A percentile compares a stretch with the other conserved stretches of the same genome.
These are phyloP conservation scores for Tephrocybe sp. DNA, from an alignment of 768 basidiomycete genomes.

Conservation along the genomic window DNA sequence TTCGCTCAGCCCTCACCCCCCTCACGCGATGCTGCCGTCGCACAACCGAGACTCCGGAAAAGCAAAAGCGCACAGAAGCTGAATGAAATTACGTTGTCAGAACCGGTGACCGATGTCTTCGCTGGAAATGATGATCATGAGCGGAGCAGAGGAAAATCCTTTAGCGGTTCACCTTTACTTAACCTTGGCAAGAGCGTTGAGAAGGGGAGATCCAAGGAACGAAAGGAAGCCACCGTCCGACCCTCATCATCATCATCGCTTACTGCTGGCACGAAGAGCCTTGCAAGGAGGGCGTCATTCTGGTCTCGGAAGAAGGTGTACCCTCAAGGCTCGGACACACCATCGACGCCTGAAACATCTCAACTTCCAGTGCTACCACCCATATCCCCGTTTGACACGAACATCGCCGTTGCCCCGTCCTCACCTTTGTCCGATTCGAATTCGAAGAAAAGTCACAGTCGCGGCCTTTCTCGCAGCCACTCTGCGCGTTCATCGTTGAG, in stretches of 20 bases:
- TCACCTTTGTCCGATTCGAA: conserved; percentile 32
- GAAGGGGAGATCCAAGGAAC: conserved; percentile 48
- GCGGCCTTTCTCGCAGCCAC: conserved; percentile 42
- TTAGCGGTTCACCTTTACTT: conserved; percentile 45
- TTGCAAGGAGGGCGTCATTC: conserved; percentile 63
- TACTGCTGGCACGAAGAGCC: conserved; percentile 32
- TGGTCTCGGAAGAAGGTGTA: conserved; percentile 54
- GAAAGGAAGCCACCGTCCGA: conserved; percentile 20
- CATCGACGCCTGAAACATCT: conserved; percentile 11
- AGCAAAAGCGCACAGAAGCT: conserved; percentile 53
- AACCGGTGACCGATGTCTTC: conserved; percentile 14
- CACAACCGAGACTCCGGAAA: conserved; percentile 36
- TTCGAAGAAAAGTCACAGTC: conserved; percentile 15
- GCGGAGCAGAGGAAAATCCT: conserved; percentile 55
- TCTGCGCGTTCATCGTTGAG: conserved; percentile 26
- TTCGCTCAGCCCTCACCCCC: conserved; percentile 31
- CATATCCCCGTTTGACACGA: conserved; percentile 25
- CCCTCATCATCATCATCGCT: conserved; percentile 14
- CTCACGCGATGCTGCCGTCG: conserved; percentile 1
- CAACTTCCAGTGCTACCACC: conserved; percentile 27
- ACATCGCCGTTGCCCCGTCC: conserved; percentile 26
- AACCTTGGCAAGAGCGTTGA: conserved; percentile 31
- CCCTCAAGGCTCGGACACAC: conserved; percentile 15
- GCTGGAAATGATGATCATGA: conserved; percentile 18
- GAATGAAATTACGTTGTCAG: conserved; percentile 21